Conservation (phyloP, 495 filamentous ascomycete genomes). For the Xylaria telfairii region DNA sequence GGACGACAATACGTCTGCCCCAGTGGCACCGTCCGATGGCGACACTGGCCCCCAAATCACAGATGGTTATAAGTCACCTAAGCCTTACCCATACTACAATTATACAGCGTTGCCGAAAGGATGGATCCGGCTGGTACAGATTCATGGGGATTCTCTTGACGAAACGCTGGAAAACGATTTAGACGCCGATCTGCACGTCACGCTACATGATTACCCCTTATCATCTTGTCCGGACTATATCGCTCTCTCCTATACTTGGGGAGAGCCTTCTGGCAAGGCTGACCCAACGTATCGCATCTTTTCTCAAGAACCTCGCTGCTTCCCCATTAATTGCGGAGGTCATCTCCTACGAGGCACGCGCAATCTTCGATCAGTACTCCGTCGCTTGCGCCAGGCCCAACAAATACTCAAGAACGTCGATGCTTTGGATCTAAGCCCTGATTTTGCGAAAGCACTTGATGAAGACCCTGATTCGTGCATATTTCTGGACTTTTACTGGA, state of each 20-base stretch:
- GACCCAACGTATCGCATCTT: not conserved
- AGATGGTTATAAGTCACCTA: not conserved
- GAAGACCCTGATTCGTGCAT: not conserved
- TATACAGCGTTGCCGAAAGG: not conserved
- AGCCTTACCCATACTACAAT: not conserved
- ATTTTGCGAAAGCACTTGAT: not conserved
- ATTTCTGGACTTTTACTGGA: not conserved
- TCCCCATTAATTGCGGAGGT: not conserved
- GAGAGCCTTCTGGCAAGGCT: not conserved
- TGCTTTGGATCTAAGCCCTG: not conserved
- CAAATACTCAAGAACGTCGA: not conserved
- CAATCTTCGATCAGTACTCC: not conserved
- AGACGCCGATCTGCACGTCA: conserved; percentile 5
- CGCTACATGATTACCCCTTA: conserved; percentile 3
- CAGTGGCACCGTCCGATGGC: not conserved
- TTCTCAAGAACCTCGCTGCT: not conserved
- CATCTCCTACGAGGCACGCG: not conserved
- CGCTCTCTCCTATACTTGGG: conserved; percentile 11
- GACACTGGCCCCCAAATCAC: not conserved
- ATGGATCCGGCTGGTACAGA: not conserved
- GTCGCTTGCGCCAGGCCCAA: not conserved
- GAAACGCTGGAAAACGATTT: not conserved
- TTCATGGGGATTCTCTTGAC: not conserved
- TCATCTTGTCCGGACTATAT: conserved; percentile 5
- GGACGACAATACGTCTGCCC: not conserved